phyloP scores from a whole-genome alignment of 1,139 yeast species.

The Candida gigantensis region DNA sequence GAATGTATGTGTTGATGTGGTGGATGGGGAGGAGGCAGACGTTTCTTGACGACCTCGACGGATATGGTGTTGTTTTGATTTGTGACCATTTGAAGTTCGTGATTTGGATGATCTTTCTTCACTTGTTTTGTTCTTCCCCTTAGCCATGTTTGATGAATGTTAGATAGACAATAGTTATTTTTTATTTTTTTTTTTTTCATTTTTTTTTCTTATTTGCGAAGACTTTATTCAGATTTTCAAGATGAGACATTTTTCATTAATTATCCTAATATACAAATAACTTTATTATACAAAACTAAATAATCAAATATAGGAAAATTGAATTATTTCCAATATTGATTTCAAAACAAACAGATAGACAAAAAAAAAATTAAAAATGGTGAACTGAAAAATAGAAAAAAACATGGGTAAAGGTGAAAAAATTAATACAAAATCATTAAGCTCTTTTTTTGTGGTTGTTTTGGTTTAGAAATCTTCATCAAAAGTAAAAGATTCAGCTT shows the following conservation, averaged over 20 bases:
- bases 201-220: no score
- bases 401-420: not conserved
- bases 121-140: conserved; percentile 62
- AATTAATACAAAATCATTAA: conserved; percentile 1
- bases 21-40: conserved; percentile 18
- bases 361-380: not conserved
- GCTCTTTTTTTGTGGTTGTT: conserved; percentile 11
- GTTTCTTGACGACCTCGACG: conserved; percentile 52
- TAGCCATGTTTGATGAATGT: conserved; percentile 48
- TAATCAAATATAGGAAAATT: no score
- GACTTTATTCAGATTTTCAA: no score
- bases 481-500: conserved; percentile 40
- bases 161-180: not conserved
- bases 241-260: not conserved
- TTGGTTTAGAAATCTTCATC: conserved; percentile 55
- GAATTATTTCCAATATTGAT: no score
- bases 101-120: conserved; percentile 38
- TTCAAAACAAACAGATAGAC: not conserved
- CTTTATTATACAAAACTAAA: not conserved
- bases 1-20: conserved; percentile 26
- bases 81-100: conserved; percentile 59
- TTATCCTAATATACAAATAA: not conserved
- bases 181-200: conserved; percentile 2
- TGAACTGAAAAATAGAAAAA: not conserved
- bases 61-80: conserved; percentile 53